A percentile compares a stretch with the other conserved stretches of the same genome.
Evolutionary conservation across 768 basidiomycete genomes (phyloP).

Genomic region (Ramaria sp.): DNA sequence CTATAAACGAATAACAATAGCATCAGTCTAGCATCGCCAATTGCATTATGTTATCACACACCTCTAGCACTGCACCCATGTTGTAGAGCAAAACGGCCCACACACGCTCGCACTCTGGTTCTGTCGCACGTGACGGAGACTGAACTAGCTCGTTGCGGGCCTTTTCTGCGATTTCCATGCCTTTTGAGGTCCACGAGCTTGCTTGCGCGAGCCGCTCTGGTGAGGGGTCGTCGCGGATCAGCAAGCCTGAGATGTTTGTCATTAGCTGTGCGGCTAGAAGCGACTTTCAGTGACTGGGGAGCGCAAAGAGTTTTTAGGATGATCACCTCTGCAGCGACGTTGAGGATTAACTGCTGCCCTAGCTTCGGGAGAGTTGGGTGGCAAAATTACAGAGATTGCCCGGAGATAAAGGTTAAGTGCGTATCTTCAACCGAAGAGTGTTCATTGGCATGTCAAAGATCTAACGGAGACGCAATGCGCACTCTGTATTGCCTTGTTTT

Average conservation of each 20-base stretch:
- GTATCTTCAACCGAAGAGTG: constrained; percentile 27
- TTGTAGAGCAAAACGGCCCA: constrained; percentile 53
- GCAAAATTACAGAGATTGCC: constrained; percentile 50
- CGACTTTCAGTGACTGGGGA: neutral
- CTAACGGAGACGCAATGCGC: constrained; percentile 17
- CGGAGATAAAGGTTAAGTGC: constrained; percentile 58
- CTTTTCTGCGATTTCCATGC: constrained; percentile 24
- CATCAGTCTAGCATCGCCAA: constrained; percentile 5
- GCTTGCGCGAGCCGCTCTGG: constrained; percentile 32
- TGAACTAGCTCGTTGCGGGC: constrained; percentile 8
- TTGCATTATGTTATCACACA: constrained; percentile 5
- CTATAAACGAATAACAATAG: constrained; percentile 12
- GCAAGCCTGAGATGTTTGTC: constrained; percentile 36
- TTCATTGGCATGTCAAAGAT: constrained; percentile 8
- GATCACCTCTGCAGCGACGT: constrained; percentile 50
- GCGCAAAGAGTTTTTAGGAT: neutral
- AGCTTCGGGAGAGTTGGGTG: constrained; percentile 20
- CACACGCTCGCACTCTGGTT: constrained; percentile 39
- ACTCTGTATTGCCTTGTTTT: constrained; percentile 45
- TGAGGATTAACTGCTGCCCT: constrained; percentile 20
- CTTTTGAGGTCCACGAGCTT: constrained; percentile 52
- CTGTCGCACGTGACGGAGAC: constrained; percentile 6
- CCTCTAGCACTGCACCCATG: constrained; percentile 43
- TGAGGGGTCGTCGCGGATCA: constrained; percentile 27
- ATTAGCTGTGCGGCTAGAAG: constrained; percentile 33